These are phyloP conservation scores for Colletotrichum karsti DNA, from an alignment of 2,329 filamentous ascomycete genomes.

Conservation along the genomic window DNA sequence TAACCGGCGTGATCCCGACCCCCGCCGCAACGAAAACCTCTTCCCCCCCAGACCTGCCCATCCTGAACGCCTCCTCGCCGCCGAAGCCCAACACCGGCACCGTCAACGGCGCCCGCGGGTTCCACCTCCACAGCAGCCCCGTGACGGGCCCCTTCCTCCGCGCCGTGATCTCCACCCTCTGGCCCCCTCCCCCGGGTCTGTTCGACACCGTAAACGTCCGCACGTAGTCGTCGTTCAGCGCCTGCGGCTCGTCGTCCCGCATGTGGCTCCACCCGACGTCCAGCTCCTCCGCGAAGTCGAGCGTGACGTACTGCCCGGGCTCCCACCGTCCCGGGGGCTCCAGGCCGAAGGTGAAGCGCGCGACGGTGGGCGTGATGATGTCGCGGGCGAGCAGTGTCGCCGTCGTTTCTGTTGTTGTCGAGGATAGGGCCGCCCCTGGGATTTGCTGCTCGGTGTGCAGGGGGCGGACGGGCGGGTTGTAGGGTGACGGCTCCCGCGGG, in stretches of 20 bases:
- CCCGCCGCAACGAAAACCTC: slow-evolving; percentile 77
- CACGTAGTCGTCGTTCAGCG: slow-evolving; percentile 85
- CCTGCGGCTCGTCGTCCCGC: slow-evolving; percentile 80
- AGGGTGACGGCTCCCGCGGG: slow-evolving; percentile 71
- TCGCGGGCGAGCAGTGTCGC: slow-evolving; percentile 69
- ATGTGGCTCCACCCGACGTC: slow-evolving; percentile 83
- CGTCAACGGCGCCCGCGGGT: slow-evolving; percentile 62
- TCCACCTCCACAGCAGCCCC: slow-evolving; percentile 67
- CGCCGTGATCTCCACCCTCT: slow-evolving; percentile 74
- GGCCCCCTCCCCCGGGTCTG: slow-evolving; percentile 48
- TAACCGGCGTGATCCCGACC: slow-evolving; percentile 83
- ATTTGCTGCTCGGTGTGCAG: slow-evolving; percentile 64
- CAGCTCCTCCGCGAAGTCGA: slow-evolving; percentile 76
- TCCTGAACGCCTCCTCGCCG: slow-evolving; percentile 59
- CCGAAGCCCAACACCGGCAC: slow-evolving; percentile 78
- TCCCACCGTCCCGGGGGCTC: slow-evolving; percentile 55
- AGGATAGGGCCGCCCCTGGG: no score
- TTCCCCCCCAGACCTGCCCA: slow-evolving; percentile 31
- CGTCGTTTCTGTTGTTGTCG: no score
- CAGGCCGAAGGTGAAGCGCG: slow-evolving; percentile 65
- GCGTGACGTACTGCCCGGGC: slow-evolving; percentile 80
- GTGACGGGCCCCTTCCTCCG: slow-evolving; percentile 77
- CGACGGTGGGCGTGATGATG: slow-evolving; percentile 71
- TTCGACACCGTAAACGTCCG: slow-evolving; percentile 85
- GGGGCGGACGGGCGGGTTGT: slow-evolving; percentile 78